These are phyloP conservation scores for Trichaptum fuscoviolaceum DNA, from an alignment of 768 basidiomycete species.

Conservation along the genomic window DNA sequence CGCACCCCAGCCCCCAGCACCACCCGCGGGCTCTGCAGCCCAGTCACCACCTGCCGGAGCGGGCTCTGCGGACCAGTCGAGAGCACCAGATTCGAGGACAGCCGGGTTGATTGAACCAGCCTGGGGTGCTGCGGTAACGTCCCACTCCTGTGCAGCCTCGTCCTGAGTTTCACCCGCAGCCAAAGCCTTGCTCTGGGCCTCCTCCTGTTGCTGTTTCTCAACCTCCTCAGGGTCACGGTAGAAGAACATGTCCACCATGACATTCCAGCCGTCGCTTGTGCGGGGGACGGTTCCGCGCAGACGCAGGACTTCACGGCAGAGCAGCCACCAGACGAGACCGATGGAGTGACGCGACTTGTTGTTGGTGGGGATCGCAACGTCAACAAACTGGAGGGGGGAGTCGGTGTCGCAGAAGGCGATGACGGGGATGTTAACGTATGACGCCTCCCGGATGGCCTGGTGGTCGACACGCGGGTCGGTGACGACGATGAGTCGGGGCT, in stretches of 20 bases:
- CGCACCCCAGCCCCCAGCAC: constrained; percentile 34
- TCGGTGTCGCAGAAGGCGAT: constrained; percentile 99
- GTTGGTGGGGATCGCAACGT: constrained; percentile 98
- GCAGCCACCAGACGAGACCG: constrained; percentile 96
- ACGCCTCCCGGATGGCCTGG: constrained; percentile 99
- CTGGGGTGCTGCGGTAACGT: constrained; percentile 60
- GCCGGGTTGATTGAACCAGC: constrained; percentile 75
- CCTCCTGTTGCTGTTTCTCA: constrained; percentile 95
- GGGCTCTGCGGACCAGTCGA: constrained; percentile 81
- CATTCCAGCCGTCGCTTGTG: constrained; percentile 89
- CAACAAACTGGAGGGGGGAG: constrained; percentile 95
- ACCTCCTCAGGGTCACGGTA: constrained; percentile 99
- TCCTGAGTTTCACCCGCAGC: constrained; percentile 52
- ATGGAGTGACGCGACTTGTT: constrained; percentile 98
- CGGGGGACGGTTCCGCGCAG: constrained; percentile 91
- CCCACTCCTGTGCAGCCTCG: constrained; percentile 66
- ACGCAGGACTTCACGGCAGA: constrained; percentile 95
- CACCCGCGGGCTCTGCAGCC: constrained; percentile 73
- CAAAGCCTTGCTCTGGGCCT: constrained; percentile 74
- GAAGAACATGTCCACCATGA: constrained; percentile 99
- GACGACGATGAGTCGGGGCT: constrained; percentile 96
- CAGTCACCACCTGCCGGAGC: constrained; percentile 62
- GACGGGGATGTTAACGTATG: constrained; percentile 99
- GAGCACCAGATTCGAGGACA: constrained; percentile 60
- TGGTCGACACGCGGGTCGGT: constrained; percentile 99